Base-by-base conservation (phyloP, 2,329 filamentous ascomycete species). In the Geoglossum cookeanum region DNA sequence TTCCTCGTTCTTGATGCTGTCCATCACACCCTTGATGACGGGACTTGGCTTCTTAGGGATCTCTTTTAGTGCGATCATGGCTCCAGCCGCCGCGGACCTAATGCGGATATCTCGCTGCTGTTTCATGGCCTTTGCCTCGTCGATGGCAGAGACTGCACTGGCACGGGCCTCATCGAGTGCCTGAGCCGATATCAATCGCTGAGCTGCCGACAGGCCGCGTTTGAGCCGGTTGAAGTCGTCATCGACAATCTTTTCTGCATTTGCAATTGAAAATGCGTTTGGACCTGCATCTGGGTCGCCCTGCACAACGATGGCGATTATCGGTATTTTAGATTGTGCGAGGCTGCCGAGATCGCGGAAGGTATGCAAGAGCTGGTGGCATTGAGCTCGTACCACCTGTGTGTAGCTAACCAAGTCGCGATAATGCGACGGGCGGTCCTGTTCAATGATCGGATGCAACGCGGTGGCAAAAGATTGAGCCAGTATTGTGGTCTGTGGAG, bases 1-100 rank as follows among this genome's bases (percentile, higher is more conserved):
- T 64, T 96, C 92, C 67, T 98, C 94, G 42, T 82, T 83, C 71
- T 97, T 98, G 66, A 98, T 80, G 65, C 91, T 97, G 68, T 98
- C 92, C 92, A 98, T 98, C 70, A 98, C 86, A 1, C 83, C 87
- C 71, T 95, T 96, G 71, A 98, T 98, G 11, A 95, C 81, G 17
- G 84, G 80, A 60, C 87, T 89, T 8, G 91, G 89, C 68, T 94
- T 97, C 78, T 95, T 97, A 0, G 94, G 91, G 8, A 96, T 77
- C 33, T 85, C 78, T 58, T 83, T 81, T 71, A 97, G 83, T n/a
- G 89, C 85, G 54, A 98, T 85, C 58, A 97, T 72, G 9, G 90
- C 90, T 61, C 87, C 88, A 9, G 91, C 88, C 22, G 89, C 87
- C 5, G 87, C 85, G 15, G 92, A 87, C 67, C 83, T 84, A 67